Evolutionary conservation across 2,329 filamentous ascomycete species (phyloP), one percentile per base, ranked within the genome.

Genomic region (Fusarium phyllophilum): DNA sequence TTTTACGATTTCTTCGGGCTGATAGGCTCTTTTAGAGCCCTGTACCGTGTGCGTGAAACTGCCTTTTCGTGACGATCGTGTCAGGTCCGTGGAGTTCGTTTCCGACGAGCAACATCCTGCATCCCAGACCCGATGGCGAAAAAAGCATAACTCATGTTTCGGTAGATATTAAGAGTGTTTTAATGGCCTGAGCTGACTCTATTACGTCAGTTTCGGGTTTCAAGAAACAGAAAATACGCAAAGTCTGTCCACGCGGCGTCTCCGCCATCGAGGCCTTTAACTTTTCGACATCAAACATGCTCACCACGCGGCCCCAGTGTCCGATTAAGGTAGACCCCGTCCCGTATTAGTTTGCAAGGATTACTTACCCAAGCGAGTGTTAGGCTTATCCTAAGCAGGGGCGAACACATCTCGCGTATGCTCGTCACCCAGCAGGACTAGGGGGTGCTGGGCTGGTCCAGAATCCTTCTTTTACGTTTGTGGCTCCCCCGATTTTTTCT

Each of bases 381-480:
- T 55, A 55, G 46, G 36, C 46, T 60, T 52, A 39, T 65, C 45
- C 34, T 20, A 41, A 42, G 41, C 48, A 63, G 61, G 63, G 46
- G 42, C 42, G 17, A 26, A 17, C 11, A 31, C 44, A 33, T 60
- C 36, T 61, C 33, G 52, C 51, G 46, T 45, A 66, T 31, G 49
- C 48, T 66, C 36, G 39, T 55, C 36, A 55, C 36, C n/a, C 34
- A 55, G 46, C n/a, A 24, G 33, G 66, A 48, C 38, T 45, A 44
- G 59, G 67, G 67, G 66, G 41, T 48, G 12, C 11, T 24, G 26
- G 39, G 22, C 18, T 17, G 36, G 39, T 39, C 52, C 52, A 29
- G 61, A 70, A 65, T 52, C 49, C 52, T 70, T 70, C 67, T 70
- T 69, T 72, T 73, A 46, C 66, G 41, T 69, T 72, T 55, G 44